These are phyloP conservation scores for Parasitella parasitica DNA, from an alignment of 371 early-diverging fungal genomes.

Conservation along the genomic window DNA sequence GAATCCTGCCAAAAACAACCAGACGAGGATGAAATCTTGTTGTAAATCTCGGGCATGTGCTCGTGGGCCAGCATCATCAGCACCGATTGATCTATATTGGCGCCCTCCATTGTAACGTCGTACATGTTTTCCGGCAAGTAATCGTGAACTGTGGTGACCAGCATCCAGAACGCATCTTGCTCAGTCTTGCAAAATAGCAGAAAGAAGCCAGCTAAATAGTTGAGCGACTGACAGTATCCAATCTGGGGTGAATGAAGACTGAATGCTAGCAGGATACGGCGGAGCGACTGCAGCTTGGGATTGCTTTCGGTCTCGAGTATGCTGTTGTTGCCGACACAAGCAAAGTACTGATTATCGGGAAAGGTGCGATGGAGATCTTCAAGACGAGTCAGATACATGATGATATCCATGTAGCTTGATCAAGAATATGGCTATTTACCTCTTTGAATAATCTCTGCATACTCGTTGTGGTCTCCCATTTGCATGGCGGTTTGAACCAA, in stretches of 20 bases:
- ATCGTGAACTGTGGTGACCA: slow-evolving; percentile 73
- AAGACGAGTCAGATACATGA: no score
- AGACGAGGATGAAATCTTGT: slow-evolving; percentile 43
- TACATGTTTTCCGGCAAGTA: slow-evolving; percentile 80
- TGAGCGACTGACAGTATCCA: slow-evolving; percentile 87
- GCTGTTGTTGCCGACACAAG: slow-evolving; percentile 22
- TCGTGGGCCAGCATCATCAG: slow-evolving; percentile 64
- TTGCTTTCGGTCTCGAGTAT: slow-evolving; percentile 35
- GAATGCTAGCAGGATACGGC: slow-evolving; percentile 75
- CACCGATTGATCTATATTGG: slow-evolving; percentile 75
- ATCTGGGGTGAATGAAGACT: slow-evolving; percentile 63
- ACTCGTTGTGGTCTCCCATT: slow-evolving; percentile 54
- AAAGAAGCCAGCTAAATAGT: slow-evolving; percentile 78
- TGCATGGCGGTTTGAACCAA: slow-evolving; percentile 55
- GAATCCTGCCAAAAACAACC: slow-evolving; percentile 52
- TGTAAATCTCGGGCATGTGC: slow-evolving; percentile 57
- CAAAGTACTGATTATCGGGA: slow-evolving; percentile 78
- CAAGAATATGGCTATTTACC: no score
- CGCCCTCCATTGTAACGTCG: slow-evolving; percentile 77
- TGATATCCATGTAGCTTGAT: no score
- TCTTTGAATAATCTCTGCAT: slow-evolving; percentile 66
- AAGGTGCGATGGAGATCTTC: slow-evolving; percentile 85
- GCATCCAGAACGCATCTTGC: slow-evolving; percentile 81
- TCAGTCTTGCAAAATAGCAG: slow-evolving; percentile 75
- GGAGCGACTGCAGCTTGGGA: slow-evolving; percentile 63